Base-by-base conservation (phyloP, 73 alveolate species). In the Stentor roeselii region DNA sequence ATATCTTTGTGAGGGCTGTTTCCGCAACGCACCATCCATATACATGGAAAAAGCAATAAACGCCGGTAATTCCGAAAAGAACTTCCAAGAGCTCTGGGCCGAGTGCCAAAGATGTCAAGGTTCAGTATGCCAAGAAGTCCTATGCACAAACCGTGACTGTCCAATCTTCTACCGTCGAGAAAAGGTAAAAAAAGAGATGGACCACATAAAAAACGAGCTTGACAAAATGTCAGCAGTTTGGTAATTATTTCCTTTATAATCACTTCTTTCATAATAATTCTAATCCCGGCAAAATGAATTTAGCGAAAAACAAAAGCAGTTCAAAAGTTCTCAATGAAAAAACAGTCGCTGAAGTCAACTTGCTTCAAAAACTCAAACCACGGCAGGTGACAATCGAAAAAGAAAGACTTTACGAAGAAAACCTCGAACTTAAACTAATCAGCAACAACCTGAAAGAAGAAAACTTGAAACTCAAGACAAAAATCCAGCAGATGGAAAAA, bases 51-150 rank as follows among this genome's bases (percentile, higher is more conserved):
- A 94, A 76, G 87, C 89, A 78, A 78, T 93, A 38, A 97, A 93
- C 78, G 86, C 87, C 78, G 87, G 82, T 84, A 50, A 88, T 60
- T 85, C 85, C 67, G 96, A 95, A 86, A 95, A 97, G 87, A 86
- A 92, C 83, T 96, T 80, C 83, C 93, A 96, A 42, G 98, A 95
- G 86, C 76, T 85, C 60, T 98, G 99, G 99, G 95, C 98, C 42
- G 94, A 97, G 83, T 98, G 99, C 90, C 98, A 97, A 90, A 94
- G 99, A 88, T 98, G 99, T 88, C 96, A 98, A 94, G 99, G 99
- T 4, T 95, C 98, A 42, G 87, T 93, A 40, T 91, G 88, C 84
- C 97, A 87, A 89, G 95, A 93, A 41, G 95, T 95, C 80, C 88
- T 98, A 86, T 94, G 98, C 90, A 90, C 98, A 86, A 97, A 96